These are phyloP conservation scores for Suaeda aralocaspica DNA, from an alignment of 148 eudicot species.

Conservation along the genomic window DNA sequence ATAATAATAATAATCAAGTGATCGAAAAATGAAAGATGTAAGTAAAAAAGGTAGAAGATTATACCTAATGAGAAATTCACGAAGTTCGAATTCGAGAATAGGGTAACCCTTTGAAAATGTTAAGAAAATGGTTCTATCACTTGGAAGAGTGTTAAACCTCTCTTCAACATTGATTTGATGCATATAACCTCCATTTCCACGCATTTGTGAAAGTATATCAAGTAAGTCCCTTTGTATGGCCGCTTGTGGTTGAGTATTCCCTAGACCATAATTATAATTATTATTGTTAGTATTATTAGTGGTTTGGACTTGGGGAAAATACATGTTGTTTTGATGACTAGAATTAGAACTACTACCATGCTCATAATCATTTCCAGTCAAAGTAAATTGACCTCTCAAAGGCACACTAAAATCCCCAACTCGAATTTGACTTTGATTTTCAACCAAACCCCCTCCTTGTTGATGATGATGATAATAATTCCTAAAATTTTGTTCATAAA, in stretches of 20 bases:
- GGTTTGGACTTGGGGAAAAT: too few relatives aligned
- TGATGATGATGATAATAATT: too few relatives aligned
- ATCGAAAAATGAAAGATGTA: too few relatives aligned
- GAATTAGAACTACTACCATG: background rate
- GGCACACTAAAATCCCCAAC: constrained; percentile 19
- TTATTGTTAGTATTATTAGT: too few relatives aligned
- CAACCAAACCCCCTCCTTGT: background rate
- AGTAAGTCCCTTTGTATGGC: background rate
- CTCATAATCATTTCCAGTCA: background rate
- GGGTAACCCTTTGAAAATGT: constrained; percentile 43
- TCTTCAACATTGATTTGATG: background rate
- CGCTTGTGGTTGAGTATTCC: background rate
- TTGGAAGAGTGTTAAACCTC: background rate
- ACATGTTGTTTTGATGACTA: too few relatives aligned
- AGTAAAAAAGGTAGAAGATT: too few relatives aligned
- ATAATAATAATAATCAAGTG: too few relatives aligned
- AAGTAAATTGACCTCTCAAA: background rate
- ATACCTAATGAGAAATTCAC: constrained; percentile 29
- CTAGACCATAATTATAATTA: too few relatives aligned
- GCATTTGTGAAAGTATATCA: constrained; percentile 6
- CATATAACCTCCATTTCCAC: background rate
- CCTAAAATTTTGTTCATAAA: background rate
- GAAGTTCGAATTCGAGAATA: constrained; percentile 22
- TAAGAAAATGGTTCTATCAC: constrained; percentile 37
- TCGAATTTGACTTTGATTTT: constrained; percentile 1